Evolutionary conservation across 768 basidiomycete species (phyloP).

Genomic region (Boletales sp.): DNA sequence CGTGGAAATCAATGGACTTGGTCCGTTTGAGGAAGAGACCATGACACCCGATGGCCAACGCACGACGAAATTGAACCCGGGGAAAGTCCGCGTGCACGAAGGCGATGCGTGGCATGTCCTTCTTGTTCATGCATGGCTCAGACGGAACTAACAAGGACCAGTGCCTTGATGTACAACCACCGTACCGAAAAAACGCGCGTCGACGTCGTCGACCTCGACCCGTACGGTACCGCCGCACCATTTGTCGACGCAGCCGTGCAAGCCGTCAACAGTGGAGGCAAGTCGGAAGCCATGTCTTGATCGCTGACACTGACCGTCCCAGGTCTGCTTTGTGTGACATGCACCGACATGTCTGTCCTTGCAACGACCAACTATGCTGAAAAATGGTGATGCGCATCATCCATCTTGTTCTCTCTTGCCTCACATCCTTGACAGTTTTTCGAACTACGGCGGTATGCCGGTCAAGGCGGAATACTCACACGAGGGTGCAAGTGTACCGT

Average conservation of each 20-base stretch:
- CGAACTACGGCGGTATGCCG: conserved; percentile 90
- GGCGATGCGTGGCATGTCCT: conserved; percentile 85
- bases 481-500: conserved; percentile 64
- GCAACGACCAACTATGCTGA: conserved; percentile 94
- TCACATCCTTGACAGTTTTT: conserved; percentile 54
- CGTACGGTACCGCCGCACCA: conserved; percentile 95
- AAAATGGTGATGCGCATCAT: conserved; percentile 65
- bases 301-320: neutral
- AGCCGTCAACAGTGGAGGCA: conserved; percentile 82
- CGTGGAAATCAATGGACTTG: conserved; percentile 75
- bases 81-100: conserved; percentile 79
- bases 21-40: conserved; percentile 27
- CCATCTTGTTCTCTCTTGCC: neutral
- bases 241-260: conserved; percentile 96
- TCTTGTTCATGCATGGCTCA: neutral
- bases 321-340: conserved; percentile 90
- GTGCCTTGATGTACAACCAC: conserved; percentile 88
- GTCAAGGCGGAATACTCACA: conserved; percentile 90
- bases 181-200: conserved; percentile 70
- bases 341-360: conserved; percentile 92
- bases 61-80: conserved; percentile 22
- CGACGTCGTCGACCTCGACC: conserved; percentile 96
- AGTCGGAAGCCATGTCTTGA: conserved; percentile 15
- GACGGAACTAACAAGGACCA: conserved; percentile 26
- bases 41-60: conserved; percentile 7